phyloP scores from a whole-genome alignment of 306 rosid genomes.

The Vigna radiata region DNA sequence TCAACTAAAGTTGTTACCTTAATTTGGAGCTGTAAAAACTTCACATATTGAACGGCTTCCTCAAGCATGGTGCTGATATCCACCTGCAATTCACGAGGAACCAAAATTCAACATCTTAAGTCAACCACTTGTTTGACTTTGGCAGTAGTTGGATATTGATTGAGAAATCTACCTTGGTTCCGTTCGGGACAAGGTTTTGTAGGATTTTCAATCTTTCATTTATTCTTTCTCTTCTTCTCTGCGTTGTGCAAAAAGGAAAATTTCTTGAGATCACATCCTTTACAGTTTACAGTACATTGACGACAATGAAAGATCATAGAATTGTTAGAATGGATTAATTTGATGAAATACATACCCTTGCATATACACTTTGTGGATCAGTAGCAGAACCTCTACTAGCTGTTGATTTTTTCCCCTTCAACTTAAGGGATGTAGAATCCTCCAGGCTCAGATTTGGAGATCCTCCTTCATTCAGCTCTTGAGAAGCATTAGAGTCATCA shows the following conservation, averaged over 20 bases:
- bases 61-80: constrained; percentile 99
- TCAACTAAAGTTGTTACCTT: constrained; percentile 59
- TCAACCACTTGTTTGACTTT: not conserved
- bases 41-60: constrained; percentile 93
- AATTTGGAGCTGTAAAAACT: constrained; percentile 87
- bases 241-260: constrained; percentile 43
- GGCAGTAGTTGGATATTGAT: not conserved
- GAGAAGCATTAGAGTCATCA: constrained; percentile 66
- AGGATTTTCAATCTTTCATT: constrained; percentile 85
- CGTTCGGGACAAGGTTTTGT: constrained; percentile 88
- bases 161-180: constrained; percentile 75
- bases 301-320: constrained; percentile 10
- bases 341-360: constrained; percentile 64
- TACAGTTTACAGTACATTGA: constrained; percentile 1
- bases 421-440: constrained; percentile 35
- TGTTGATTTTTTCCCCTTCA: constrained; percentile 64
- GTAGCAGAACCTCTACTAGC: constrained; percentile 71
- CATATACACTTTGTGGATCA: constrained; percentile 87
- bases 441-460: constrained; percentile 55
- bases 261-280: constrained; percentile 22
- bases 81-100: constrained; percentile 62
- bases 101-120: constrained; percentile 23
- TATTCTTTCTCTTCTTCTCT: constrained; percentile 98
- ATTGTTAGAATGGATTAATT: constrained; percentile 6
- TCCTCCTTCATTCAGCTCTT: constrained; percentile 56